Percentiles rank a stretch among this genome's conserved stretches.
Evolutionary conservation across 2,329 filamentous ascomycete species (phyloP).

Genomic region (Venturia effusa): DNA sequence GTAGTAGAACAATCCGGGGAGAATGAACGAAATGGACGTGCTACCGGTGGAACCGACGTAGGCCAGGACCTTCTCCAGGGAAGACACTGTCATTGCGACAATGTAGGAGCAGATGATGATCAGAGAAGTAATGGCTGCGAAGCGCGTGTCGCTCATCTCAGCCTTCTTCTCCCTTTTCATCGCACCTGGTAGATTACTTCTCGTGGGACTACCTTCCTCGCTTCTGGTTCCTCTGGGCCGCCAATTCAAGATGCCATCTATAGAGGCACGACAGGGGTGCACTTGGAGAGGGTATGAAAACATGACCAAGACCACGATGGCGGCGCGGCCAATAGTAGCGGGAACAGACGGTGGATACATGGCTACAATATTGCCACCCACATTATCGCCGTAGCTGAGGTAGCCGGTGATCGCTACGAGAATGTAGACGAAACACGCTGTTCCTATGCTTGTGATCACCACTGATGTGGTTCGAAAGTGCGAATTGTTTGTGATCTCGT

Average conservation of each 20-base stretch:
- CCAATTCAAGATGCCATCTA: constrained; percentile 93
- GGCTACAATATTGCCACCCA: constrained; percentile 84
- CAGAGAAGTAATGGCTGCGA: constrained; percentile 76
- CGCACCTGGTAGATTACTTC: constrained; percentile 18
- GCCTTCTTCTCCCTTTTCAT: constrained; percentile 20
- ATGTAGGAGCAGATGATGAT: constrained; percentile 80
- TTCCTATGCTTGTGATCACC: constrained; percentile 73
- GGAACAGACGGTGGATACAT: constrained; percentile 75
- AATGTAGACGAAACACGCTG: constrained; percentile 76
- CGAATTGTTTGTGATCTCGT: constrained; percentile 81
- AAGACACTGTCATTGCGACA: constrained; percentile 82
- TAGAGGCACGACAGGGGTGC: constrained; percentile 88
- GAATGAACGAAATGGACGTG: constrained; percentile 92
- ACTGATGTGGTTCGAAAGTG: constrained; percentile 69
- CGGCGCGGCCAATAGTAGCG: constrained; percentile 86
- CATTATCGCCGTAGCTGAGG: constrained; percentile 82
- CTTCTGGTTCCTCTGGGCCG: constrained; percentile 41
- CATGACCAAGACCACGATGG: constrained; percentile 90
- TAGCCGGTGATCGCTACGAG: constrained; percentile 93
- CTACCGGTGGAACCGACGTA: constrained; percentile 93
- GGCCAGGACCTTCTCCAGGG: constrained; percentile 79
- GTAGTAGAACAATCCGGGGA: constrained; percentile 95
- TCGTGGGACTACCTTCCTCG: constrained; percentile 17
- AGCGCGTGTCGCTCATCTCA: constrained; percentile 74
- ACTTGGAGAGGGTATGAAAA: constrained; percentile 95